Evolutionary conservation across 75 land plant genomes (phyloP).

Genomic region (Cunninghamia lanceolata): DNA sequence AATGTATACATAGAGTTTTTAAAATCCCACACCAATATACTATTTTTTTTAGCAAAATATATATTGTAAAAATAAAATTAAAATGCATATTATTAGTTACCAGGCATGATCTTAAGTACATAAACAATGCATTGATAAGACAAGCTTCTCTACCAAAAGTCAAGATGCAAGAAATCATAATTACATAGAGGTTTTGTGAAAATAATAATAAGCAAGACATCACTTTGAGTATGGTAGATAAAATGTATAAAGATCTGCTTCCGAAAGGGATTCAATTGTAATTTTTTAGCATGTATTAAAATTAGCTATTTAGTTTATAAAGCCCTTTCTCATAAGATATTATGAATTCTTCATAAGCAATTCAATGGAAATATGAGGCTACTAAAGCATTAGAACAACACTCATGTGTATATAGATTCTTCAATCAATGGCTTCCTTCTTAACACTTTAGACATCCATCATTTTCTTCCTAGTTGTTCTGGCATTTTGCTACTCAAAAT

Average conservation of each 20-base stretch:
- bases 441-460: conserved; percentile 4
- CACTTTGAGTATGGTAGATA: neutral
- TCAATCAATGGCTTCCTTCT: conserved; percentile 21
- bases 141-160: neutral
- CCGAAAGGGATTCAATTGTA: neutral
- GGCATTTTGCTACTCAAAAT: conserved; percentile 89
- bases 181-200: neutral
- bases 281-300: neutral
- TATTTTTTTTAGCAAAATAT: neutral
- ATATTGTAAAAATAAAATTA: neutral
- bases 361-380: neutral
- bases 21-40: neutral
- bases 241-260: neutral
- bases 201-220: neutral
- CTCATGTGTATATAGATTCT: neutral
- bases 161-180: neutral
- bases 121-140: neutral
- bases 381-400: neutral
- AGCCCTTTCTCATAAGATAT: neutral
- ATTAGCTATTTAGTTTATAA: neutral
- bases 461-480: conserved; percentile 55
- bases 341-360: neutral
- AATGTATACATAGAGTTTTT: neutral
- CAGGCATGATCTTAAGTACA: neutral
- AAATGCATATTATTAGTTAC: neutral